Base-by-base conservation (phyloP, 2,329 filamentous ascomycete species). In the Nemania bipapillata region DNA sequence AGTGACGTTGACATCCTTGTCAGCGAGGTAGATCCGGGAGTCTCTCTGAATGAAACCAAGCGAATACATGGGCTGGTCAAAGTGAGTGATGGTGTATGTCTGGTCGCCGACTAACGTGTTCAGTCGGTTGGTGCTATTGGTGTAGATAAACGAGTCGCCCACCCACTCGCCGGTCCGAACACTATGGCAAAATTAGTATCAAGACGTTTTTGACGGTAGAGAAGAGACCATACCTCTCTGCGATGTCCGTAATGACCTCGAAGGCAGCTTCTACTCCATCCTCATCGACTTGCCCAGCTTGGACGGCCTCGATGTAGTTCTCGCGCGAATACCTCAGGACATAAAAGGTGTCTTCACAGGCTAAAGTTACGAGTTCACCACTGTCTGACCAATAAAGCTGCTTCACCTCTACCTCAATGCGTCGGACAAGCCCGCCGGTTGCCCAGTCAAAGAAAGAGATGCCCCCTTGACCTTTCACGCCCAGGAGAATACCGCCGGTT, bases 41-140 rank as follows among this genome's bases (percentile, higher is more conserved):
- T 99, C 96, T 71, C 96, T 89, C 75, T 96, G 93, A 56, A 99
- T 92, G 81, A 99, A 99, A 56, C 96, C 95, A 30, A 99, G 87
- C 28, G 97, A 88, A 81, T 98, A 99, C 90, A 96, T 94, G 28
- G 94, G 89, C 79, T 94, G 91, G 81, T 99, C 96, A 77, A 97
- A 98, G 82, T 98, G 95, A 12, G 94, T 96, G 73, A 99, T 92
- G 3, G 95, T 97, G 85, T 98, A 97, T 15, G 94, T 97, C 83
- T 98, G 94, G 82, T 98, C 96, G 73, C 96, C 96, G 15, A 99
- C 95, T 24, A 99, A 89, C 83, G 98, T 98, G 85, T 98, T 98
- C 68, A 99, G 86, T 70, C 96, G 92, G 85, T 98, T 97, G 9
- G 94, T 97, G 80, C 88, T 92, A 86, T 97, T 98, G 63, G 96